Conservation (phyloP, 345 rosid species). For the Citrus maxima region DNA sequence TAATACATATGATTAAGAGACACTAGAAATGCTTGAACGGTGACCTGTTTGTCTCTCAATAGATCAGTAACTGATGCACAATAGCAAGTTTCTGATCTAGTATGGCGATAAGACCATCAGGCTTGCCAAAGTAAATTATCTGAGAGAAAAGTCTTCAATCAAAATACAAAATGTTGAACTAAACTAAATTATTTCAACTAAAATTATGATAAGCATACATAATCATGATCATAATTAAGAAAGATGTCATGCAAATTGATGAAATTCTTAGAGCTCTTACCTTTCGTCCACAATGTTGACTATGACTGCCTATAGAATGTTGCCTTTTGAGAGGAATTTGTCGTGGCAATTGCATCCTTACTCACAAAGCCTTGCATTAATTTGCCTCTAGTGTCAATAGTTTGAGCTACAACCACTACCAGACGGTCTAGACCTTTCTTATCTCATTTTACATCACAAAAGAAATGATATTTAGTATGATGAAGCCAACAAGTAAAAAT, state of each 20-base stretch:
- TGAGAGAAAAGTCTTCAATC: conserved; percentile 20
- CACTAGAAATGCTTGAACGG: background rate
- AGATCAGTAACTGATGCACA: conserved; percentile 28
- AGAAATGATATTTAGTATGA: no score
- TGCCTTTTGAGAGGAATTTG: conserved; percentile 72
- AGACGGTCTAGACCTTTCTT: conserved; percentile 69
- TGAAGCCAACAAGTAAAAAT: background rate
- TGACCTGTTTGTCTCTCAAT: conserved; percentile 45
- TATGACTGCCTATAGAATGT: conserved; percentile 87
- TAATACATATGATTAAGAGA: background rate
- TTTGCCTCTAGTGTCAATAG: no score
- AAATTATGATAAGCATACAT: conserved; percentile 42
- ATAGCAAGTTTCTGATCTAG: conserved; percentile 82
- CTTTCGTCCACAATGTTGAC: conserved; percentile 81
- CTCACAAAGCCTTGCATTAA: no score
- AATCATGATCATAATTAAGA: conserved; percentile 75
- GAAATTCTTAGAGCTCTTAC: conserved; percentile 78
- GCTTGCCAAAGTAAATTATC: conserved; percentile 86
- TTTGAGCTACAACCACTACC: conserved; percentile 84
- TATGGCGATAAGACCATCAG: conserved; percentile 87
- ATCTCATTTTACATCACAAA: conserved; percentile 61
- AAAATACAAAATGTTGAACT: background rate
- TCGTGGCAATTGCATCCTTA: conserved; percentile 31
- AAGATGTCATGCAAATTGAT: conserved; percentile 58
- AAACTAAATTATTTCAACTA: background rate